A percentile compares a stretch with the other conserved stretches of the same genome.
These are phyloP conservation scores for Sabuloglossum arenarium DNA, from an alignment of 495 filamentous ascomycete genomes.

Conservation along the genomic window DNA sequence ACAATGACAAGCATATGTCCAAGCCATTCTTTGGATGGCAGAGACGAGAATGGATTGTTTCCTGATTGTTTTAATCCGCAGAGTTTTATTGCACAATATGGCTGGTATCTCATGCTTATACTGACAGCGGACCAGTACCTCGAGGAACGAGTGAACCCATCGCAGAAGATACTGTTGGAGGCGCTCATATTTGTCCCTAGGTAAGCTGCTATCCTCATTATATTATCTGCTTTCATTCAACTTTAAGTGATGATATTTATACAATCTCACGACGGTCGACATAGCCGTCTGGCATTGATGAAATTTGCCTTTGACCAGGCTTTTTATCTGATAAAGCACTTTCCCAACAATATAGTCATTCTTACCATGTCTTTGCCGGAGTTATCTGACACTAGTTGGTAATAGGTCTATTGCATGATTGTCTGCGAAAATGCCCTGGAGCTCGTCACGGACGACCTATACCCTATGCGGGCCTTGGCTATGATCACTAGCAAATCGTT, in stretches of 20 bases:
- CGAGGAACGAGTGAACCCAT: not conserved
- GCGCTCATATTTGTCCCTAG: not conserved
- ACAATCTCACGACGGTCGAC: slow-evolving; percentile 91
- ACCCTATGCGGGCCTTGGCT: too few relatives aligned
- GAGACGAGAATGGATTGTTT: slow-evolving; percentile 35
- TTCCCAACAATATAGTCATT: not conserved
- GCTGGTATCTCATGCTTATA: not conserved
- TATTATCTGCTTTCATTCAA: slow-evolving; percentile 8
- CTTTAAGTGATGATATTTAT: slow-evolving; percentile 49
- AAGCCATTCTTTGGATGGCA: slow-evolving; percentile 32
- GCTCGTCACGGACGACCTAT: too few relatives aligned
- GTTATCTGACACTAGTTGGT: not conserved
- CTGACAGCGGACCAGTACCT: not conserved
- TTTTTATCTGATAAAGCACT: not conserved
- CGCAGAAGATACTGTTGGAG: not conserved
- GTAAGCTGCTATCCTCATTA: slow-evolving; percentile 19
- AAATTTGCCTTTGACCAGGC: slow-evolving; percentile 80
- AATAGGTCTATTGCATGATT: not conserved
- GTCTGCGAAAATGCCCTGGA: too few relatives aligned
- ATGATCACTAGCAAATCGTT: too few relatives aligned
- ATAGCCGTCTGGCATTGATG: slow-evolving; percentile 79
- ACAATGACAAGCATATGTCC: slow-evolving; percentile 79
- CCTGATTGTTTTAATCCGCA: not conserved
- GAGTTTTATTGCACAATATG: not conserved
- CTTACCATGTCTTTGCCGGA: not conserved